Percentiles rank a stretch among this genome's conserved stretches.
phyloP scores from a whole-genome alignment of 352 stramenopile genomes.

The Globisporangium lucens region DNA sequence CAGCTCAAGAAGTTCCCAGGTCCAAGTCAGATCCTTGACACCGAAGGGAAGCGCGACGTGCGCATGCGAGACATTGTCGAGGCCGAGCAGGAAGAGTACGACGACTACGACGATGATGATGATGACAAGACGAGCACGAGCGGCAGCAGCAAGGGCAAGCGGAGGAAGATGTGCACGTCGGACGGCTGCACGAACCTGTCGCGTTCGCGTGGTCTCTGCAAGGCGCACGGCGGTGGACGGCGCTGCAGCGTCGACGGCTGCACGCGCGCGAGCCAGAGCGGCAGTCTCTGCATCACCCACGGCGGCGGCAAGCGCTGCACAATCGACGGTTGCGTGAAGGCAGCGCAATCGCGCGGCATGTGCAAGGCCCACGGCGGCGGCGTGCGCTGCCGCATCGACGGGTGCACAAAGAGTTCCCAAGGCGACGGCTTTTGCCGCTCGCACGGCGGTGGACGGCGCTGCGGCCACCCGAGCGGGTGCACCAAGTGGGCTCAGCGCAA shows the following conservation, averaged over 20 bases:
- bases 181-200: conserved; percentile 78
- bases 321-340: conserved; percentile 73
- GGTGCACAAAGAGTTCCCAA: conserved; percentile 78
- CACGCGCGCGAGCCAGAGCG: conserved; percentile 72
- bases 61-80: conserved; percentile 14
- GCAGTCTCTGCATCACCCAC: conserved; percentile 80
- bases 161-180: conserved; percentile 77
- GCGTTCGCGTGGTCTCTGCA: conserved; percentile 73
- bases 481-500: conserved; percentile 83
- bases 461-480: conserved; percentile 66
- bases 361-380: conserved; percentile 82
- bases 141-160: conserved; percentile 35
- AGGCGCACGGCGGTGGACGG: conserved; percentile 67
- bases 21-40: conserved; percentile 6
- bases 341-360: conserved; percentile 77
- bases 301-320: conserved; percentile 82
- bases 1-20: conserved; percentile 17
- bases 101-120: conserved; percentile 19
- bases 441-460: conserved; percentile 69
- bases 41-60: conserved; percentile 13
- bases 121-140: conserved; percentile 22
- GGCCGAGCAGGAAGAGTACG: conserved; percentile 12
- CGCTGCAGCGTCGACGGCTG: conserved; percentile 81
- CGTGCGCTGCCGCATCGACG: conserved; percentile 81
- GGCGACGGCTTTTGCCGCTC: conserved; percentile 82